phyloP scores from a whole-genome alignment of 2,329 filamentous ascomycete genomes.

The Curvularia lunata region DNA sequence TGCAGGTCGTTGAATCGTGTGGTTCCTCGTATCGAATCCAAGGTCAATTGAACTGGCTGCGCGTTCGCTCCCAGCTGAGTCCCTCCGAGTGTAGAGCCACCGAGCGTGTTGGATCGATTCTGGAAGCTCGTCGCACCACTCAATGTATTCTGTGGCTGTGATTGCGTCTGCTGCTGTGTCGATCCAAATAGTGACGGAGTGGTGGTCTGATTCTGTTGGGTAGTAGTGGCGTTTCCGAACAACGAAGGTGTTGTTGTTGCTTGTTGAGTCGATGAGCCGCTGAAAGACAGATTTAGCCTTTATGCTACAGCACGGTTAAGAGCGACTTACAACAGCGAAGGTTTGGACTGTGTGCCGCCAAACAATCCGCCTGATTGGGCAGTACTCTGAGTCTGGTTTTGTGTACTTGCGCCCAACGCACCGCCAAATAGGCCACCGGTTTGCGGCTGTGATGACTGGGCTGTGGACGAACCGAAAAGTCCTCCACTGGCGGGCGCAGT shows the following conservation, averaged over 20 bases:
- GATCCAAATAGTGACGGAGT: slow-evolving; percentile 44
- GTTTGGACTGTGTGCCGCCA: slow-evolving; percentile 39
- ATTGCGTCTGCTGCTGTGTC: slow-evolving; percentile 35
- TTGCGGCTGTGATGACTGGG: slow-evolving; percentile 35
- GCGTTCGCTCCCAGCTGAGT: slow-evolving; percentile 37
- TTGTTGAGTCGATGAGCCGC: slow-evolving; percentile 45
- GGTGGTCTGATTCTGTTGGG: slow-evolving; percentile 38
- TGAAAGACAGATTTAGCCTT: slow-evolving; percentile 41
- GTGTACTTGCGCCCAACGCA: slow-evolving; percentile 37
- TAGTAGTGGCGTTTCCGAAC: slow-evolving; percentile 37
- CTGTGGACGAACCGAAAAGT: slow-evolving; percentile 46
- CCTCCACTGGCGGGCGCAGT: slow-evolving; percentile 35
- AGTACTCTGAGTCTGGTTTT: slow-evolving; percentile 30
- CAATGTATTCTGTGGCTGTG: slow-evolving; percentile 40
- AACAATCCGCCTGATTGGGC: slow-evolving; percentile 45
- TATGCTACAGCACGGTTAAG: slow-evolving; percentile 16
- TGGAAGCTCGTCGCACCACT: slow-evolving; percentile 45
- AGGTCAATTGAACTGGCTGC: slow-evolving; percentile 39
- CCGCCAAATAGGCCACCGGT: slow-evolving; percentile 45
- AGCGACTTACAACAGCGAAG: slow-evolving; percentile 48
- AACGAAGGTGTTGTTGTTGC: slow-evolving; percentile 34
- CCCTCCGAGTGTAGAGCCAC: slow-evolving; percentile 31
- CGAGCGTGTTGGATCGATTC: slow-evolving; percentile 34
- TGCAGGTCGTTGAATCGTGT: slow-evolving; percentile 91
- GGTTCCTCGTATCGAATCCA: slow-evolving; percentile 77